These are phyloP conservation scores for Colletotrichum filicis DNA, from an alignment of 2,329 filamentous ascomycete species.

Conservation along the genomic window DNA sequence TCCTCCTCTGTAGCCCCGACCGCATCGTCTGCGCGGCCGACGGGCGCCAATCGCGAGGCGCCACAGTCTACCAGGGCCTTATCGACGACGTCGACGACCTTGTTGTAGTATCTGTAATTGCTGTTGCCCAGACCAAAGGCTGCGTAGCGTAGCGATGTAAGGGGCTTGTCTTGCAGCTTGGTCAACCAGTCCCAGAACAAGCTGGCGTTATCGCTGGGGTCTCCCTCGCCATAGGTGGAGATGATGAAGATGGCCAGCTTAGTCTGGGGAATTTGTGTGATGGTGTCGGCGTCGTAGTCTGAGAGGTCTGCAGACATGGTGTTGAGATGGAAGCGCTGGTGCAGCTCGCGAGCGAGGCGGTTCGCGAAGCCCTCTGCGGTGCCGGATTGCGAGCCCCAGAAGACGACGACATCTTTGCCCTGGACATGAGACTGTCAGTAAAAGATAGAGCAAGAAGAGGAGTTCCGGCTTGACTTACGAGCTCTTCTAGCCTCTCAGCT, in stretches of 20 bases:
- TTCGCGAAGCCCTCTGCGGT: slow-evolving; percentile 56
- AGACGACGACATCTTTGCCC: slow-evolving; percentile 45
- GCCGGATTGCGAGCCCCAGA: slow-evolving; percentile 61
- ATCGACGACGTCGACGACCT: slow-evolving; percentile 44
- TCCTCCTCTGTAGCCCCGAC: slow-evolving; percentile 48
- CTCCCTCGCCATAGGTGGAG: slow-evolving; percentile 53
- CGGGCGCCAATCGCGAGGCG: slow-evolving; percentile 40
- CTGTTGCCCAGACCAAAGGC: slow-evolving; percentile 52
- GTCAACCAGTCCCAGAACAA: slow-evolving; percentile 44
- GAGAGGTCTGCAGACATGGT: slow-evolving; percentile 55
- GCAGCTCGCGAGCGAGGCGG: slow-evolving; percentile 51
- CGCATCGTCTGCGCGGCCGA: slow-evolving; percentile 47
- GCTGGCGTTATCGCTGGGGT: slow-evolving; percentile 51
- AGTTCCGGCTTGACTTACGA: slow-evolving; percentile 34
- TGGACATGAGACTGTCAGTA: background rate
- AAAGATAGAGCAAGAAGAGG: too few species aligned
- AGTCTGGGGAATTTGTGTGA: slow-evolving; percentile 40
- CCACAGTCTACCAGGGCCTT: slow-evolving; percentile 40
- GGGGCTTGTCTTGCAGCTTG: slow-evolving; percentile 31
- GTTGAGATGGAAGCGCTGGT: slow-evolving; percentile 51
- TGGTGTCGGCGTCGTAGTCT: slow-evolving; percentile 56
- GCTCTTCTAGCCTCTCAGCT: slow-evolving; percentile 46
- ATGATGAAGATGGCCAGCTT: slow-evolving; percentile 49
- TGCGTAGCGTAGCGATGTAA: slow-evolving; percentile 44
- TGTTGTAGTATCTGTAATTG: slow-evolving; percentile 52